Evolutionary conservation across 345 rosid genomes (phyloP), one percentile per base, ranked within the genome.

Genomic region (Psidium guajava): DNA sequence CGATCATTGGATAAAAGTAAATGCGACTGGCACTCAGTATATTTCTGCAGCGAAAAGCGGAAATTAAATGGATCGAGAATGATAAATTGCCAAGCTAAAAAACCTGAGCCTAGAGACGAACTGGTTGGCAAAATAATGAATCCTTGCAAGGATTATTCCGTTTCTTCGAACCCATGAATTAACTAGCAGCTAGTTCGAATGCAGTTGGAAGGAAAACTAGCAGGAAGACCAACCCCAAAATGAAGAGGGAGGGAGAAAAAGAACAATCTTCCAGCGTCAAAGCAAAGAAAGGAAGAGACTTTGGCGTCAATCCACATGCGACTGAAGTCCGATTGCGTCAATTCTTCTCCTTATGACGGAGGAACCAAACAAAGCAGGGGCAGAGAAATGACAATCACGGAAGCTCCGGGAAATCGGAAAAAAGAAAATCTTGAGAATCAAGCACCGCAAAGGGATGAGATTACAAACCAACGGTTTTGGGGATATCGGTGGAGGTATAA

Each of bases 401-500:
- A 21, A 61, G 28, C 42, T 83, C 52, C 42, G 25, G 47, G 25
- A 74, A 50, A 22, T 14, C 0, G 11, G 11, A 7, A 56, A 13
- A n/a, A 16, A 8, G 14, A 25, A 54, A 64, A 50, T 6, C 80
- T 75, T 2, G 83, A 80, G 74, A 47, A 14, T 40, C 22, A 55
- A 61, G 54, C 54, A 81, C 57, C 27, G 27, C 44, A 28, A 25
- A 57, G 52, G 47, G 1, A 75, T 6, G 22, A 27, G 42, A 44
- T 10, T 15, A 53, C 52, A 6, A 56, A 77, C 99, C 98, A 40
- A 95, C 98, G 12, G 95, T 93, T 83, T 95, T 54, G 83, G 15
- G 83, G 88, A 96, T 93, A 88, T 93, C 90, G 4, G 96, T 92
- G 90, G 97, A 84, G 55, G 93, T 89, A 86, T 96, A 95, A 75